Base-by-base conservation (phyloP, 2,329 filamentous ascomycete genomes). In the Claviceps maximensis region DNA sequence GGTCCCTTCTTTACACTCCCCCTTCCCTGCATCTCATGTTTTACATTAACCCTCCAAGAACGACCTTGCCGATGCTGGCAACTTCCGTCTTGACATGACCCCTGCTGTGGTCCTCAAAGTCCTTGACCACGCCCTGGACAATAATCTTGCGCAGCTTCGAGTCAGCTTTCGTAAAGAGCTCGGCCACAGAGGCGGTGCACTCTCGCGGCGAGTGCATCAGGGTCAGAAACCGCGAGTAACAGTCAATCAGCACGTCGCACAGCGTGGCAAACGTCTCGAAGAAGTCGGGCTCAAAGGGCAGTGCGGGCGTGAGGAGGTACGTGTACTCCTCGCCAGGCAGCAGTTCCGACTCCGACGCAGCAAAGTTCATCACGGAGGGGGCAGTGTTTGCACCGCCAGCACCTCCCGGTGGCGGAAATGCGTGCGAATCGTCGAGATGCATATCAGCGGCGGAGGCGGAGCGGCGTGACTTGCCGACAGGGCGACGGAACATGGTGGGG, bases 201-300 rank as follows among this genome's bases (percentile, higher is more conserved):
- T 86, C 78, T 27, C 84, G 79, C 1, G 90, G 85, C 2, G 82
- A 81, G n/a, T 83, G 77, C 23, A 97, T 74, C 55, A 98, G 74
- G 45, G 75, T 76, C 61, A 94, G 73, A 29, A 98, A 80, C 52
- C 83, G 81, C 38, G 83, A 82, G 70, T 98, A 98, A 63, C 84
- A 88, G 67, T 97, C 93, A 61, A 96, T 94, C 56, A 98, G 73
- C 3, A 95, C 88, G 65, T 98, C 93, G 71, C 93, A 97, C 7
- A 98, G 76, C 13, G 93, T 96, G 15, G 89, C 86, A 71, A 97
- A 97, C 0, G 90, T 96, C 71, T 94, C 89, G 67, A 91, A 93
- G 63, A 95, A 98, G 69, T 98, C 93, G 0, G 93, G 93, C 58
- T 97, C 90, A 64, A 98, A 98, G 0, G 93, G 93, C 48, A 98